Evolutionary conservation across 2,329 filamentous ascomycete species (phyloP).

Genomic region (Teratosphaeria zuluensis): DNA sequence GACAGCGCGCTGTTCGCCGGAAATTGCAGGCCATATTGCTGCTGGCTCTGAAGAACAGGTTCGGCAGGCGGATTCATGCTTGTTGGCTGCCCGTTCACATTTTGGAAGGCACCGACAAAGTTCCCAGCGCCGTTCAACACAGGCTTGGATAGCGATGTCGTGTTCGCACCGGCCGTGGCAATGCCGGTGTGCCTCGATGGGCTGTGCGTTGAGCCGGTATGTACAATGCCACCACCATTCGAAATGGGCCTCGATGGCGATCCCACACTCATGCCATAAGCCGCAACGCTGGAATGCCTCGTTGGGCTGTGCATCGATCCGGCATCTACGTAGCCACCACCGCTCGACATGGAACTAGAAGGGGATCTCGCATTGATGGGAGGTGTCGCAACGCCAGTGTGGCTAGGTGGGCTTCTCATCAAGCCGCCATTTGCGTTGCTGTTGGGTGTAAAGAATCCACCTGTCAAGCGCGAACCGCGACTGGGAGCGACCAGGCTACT

Average conservation of each 20-base stretch:
- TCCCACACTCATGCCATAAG: not conserved
- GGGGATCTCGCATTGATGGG: not conserved
- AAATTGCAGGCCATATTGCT: not conserved
- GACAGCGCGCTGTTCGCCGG: not conserved
- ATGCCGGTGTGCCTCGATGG: not conserved
- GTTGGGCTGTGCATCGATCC: not conserved
- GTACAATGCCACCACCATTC: not conserved
- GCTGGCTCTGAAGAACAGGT: not conserved
- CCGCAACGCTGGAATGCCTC: not conserved
- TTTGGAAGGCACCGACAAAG: not conserved
- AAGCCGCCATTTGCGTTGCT: not conserved
- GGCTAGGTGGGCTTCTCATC: not conserved
- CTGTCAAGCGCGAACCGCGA: not conserved
- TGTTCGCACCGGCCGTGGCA: not conserved
- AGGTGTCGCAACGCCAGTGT: not conserved
- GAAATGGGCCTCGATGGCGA: not conserved
- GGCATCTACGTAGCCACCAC: not conserved
- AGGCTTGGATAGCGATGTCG: not conserved
- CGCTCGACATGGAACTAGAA: not conserved
- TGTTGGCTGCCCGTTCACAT: not conserved
- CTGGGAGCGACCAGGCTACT: not conserved
- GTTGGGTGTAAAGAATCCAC: not conserved
- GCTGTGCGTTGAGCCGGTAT: not conserved
- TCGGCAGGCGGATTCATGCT: not conserved
- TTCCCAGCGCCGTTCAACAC: not conserved